These are phyloP conservation scores for Bipolaris zeicola DNA, from an alignment of 2,329 filamentous ascomycete species.

Conservation along the genomic window DNA sequence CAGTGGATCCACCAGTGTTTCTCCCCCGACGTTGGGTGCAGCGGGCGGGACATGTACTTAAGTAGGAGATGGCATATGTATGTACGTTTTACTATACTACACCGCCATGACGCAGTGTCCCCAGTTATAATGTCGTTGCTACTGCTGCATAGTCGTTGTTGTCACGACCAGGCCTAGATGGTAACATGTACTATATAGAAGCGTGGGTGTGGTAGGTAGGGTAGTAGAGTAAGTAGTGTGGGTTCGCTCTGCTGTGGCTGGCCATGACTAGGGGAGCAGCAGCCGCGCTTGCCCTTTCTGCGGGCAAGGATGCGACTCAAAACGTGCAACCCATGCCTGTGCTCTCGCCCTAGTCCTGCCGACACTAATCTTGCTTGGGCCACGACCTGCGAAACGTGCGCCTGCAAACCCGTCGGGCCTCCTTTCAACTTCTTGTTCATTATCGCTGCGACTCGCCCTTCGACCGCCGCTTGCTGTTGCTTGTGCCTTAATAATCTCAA, in stretches of 20 bases:
- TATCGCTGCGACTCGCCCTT: background rate
- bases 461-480: background rate
- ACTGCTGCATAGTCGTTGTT: too few relatives aligned
- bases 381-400: slow-evolving; percentile 31
- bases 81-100: background rate
- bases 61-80: too few relatives aligned
- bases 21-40: background rate
- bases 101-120: too few relatives aligned
- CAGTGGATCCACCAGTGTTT: too few relatives aligned
- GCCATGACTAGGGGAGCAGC: slow-evolving; percentile 6
- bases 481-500: slow-evolving; percentile 14
- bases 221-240: too few relatives aligned
- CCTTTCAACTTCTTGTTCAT: slow-evolving; percentile 26
- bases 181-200: too few relatives aligned
- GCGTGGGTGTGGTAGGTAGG: too few relatives aligned
- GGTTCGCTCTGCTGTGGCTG: background rate
- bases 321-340: slow-evolving; percentile 16
- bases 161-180: too few relatives aligned
- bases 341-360: slow-evolving; percentile 9
- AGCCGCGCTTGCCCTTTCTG: slow-evolving; percentile 15
- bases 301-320: slow-evolving; percentile 14
- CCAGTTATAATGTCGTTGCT: too few relatives aligned
- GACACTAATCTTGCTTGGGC: slow-evolving; percentile 14
- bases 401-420: slow-evolving; percentile 33
- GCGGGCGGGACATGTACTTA: background rate